Conservation (phyloP, 441 rosid genomes). For the Cnidoscolus chayamansa region DNA sequence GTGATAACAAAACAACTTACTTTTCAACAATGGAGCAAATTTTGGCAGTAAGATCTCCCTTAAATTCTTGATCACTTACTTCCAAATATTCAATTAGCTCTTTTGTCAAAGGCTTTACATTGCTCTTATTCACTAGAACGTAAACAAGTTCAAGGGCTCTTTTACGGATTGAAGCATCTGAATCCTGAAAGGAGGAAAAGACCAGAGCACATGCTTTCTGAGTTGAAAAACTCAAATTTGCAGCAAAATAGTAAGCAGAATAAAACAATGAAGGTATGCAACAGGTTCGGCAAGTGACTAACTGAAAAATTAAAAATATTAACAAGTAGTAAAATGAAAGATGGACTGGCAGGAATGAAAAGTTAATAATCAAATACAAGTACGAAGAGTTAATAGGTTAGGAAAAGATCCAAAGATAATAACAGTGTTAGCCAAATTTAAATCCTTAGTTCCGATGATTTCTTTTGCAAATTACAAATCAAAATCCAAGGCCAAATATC, state of each 20-base stretch:
- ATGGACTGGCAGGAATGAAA: background rate
- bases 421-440: background rate
- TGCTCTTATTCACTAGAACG: conserved; percentile 81
- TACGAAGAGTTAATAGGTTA: background rate
- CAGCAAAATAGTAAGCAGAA: background rate
- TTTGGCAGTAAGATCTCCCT: conserved; percentile 95
- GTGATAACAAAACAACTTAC: conserved; percentile 49
- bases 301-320: background rate
- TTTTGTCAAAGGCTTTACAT: conserved; percentile 85
- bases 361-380: background rate
- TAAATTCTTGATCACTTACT: conserved; percentile 93
- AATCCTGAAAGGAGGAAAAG: conserved; percentile 63
- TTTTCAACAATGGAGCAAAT: conserved; percentile 93
- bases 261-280: background rate
- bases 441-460: background rate
- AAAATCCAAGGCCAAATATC: background rate
- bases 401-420: background rate
- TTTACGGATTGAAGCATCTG: conserved; percentile 97
- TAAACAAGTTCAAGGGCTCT: conserved; percentile 94
- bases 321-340: background rate
- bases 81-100: conserved; percentile 94
- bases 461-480: background rate
- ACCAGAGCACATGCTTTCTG: conserved; percentile 27
- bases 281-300: conserved; percentile 2
- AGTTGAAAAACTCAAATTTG: conserved; percentile 12